Percentiles rank a stretch among this genome's conserved stretches.
These are phyloP conservation scores for Zygoascus bituminiphila DNA, from an alignment of 805 yeast species.

Conservation along the genomic window DNA sequence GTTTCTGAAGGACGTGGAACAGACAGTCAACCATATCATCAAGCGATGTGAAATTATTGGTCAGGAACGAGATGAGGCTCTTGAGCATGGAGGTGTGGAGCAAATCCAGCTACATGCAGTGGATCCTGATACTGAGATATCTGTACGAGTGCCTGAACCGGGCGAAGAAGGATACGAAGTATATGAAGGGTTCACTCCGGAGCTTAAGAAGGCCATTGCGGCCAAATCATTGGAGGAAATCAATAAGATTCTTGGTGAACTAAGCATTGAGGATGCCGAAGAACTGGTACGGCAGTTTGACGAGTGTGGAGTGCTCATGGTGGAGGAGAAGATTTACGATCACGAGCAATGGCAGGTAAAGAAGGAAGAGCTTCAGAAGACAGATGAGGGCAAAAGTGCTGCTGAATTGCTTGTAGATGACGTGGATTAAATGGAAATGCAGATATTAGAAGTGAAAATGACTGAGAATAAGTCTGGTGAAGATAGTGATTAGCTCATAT, in stretches of 20 bases:
- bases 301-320: conserved; percentile 74
- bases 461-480: too few relatives aligned
- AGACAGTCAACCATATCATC: conserved; percentile 68
- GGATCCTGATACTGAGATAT: conserved; percentile 72
- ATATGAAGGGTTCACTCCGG: conserved; percentile 52
- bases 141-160: conserved; percentile 61
- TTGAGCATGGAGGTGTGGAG: conserved; percentile 53
- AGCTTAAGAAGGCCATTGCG: conserved; percentile 68
- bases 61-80: conserved; percentile 36
- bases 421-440: background rate
- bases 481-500: too few relatives aligned
- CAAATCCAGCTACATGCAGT: conserved; percentile 81
- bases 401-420: background rate
- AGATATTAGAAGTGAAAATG: too few relatives aligned
- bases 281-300: conserved; percentile 62
- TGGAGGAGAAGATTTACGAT: conserved; percentile 46
- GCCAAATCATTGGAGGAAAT: conserved; percentile 67
- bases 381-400: conserved; percentile 3
- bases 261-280: conserved; percentile 76
- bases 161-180: conserved; percentile 38
- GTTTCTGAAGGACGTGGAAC: conserved; percentile 62
- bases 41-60: conserved; percentile 62
- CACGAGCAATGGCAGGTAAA: conserved; percentile 29
- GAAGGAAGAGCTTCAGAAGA: conserved; percentile 10
- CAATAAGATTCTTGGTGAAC: conserved; percentile 68